Percentiles rank a stretch among this genome's conserved stretches.
phyloP scores from a whole-genome alignment of 2,329 filamentous ascomycete genomes.

The Chaetothyriales sp. region DNA sequence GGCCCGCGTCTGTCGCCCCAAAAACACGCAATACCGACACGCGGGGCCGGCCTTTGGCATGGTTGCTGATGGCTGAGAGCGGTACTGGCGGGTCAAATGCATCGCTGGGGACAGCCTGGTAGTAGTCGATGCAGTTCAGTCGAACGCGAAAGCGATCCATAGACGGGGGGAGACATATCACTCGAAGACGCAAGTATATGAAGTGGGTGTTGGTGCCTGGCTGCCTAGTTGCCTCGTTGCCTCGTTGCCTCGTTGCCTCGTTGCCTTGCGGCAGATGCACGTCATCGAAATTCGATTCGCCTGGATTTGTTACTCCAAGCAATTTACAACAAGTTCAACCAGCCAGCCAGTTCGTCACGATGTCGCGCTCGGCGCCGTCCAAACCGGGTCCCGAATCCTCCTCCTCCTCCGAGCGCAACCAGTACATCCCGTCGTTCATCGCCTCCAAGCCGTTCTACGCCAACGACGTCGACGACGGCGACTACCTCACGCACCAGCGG shows the following conservation, averaged over 20 bases:
- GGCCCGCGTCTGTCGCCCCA: conserved; percentile 81
- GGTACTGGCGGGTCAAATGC: conserved; percentile 67
- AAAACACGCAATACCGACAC: conserved; percentile 83
- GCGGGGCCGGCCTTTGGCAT: conserved; percentile 47
- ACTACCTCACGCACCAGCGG: conserved; percentile 95
- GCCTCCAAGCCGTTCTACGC: conserved; percentile 96
- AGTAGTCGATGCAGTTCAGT: conserved; percentile 91
- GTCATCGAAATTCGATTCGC: neutral
- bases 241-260: neutral
- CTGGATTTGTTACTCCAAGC: neutral
- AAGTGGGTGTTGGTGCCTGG: neutral
- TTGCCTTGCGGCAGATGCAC: neutral
- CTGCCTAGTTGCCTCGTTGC: neutral
- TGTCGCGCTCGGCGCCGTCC: neutral
- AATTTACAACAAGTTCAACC: no score
- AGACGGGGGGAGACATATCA: neutral
- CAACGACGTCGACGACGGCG: conserved; percentile 56
- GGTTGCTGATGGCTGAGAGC: conserved; percentile 37
- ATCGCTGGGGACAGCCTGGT: conserved; percentile 59
- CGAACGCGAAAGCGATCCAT: conserved; percentile 77
- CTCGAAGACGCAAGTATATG: no score
- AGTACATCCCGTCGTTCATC: conserved; percentile 97
- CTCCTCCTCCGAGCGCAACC: conserved; percentile 47
- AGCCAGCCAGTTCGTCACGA: neutral
- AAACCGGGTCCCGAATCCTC: conserved; percentile 8